Evolutionary conservation across 148 eudicot species (phyloP), one percentile per base, ranked within the genome.

Genomic region (Drosera capensis): DNA sequence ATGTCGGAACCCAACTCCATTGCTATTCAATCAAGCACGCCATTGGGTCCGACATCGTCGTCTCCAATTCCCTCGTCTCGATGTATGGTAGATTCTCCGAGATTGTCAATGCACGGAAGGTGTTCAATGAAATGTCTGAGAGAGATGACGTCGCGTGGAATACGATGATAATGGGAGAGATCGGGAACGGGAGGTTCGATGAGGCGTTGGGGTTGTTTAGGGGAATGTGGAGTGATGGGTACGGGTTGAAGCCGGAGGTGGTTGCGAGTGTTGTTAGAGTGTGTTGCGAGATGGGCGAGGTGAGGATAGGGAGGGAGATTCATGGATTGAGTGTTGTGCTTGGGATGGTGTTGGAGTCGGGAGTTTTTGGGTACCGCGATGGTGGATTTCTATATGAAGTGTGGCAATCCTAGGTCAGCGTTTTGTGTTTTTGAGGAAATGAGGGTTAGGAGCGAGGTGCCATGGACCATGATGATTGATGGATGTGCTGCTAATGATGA

Each of bases 381-480:
- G 40, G 43, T 72, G 28, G 68, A 63, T 54, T 54, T 72, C 40
- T 76, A 72, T 42, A 56, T 59, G 58, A 53, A 42, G 28, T 50
- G 19, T 42, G 46, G 48, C 13, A 68, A 76, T 13, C 23, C 54
- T 5, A 41, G 28, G 23, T 16, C 48, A 56, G 78, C 78, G 16
- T 60, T 62, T 52, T 25, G 30, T 20, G 66, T 66, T 35, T 76
- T 76, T 44, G 51, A 54, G 17, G 29, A 54, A 37, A 72, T 76
- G 60, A 54, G 17, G 40, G 56, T 25, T 23, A 69, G 49, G 46
- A 76, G 72, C 63, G 78, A 68, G 45, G 78, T 68, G 23, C 59
- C 82, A 24, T 76, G 82, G 82, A 76, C 78, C 12, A 60, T 67
- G 23, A 55, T 72, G 78, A 65, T 76, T 20, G 47, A 48, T 0